Conservation (phyloP, 345 rosid species). For the Bruguiera sexangula region DNA sequence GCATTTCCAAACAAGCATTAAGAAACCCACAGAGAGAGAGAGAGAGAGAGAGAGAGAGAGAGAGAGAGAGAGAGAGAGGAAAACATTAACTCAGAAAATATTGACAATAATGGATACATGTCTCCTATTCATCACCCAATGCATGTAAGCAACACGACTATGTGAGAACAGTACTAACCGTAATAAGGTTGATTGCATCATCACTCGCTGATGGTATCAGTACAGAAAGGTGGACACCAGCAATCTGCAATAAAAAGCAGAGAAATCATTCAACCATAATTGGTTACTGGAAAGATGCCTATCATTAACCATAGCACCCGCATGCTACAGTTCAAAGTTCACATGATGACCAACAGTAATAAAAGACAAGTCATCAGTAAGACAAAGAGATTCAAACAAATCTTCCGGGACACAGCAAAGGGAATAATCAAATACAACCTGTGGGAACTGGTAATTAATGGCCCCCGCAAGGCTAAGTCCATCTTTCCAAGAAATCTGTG, state of each 20-base stretch:
- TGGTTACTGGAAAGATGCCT: no score
- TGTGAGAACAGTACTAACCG: slow-evolving; percentile 31
- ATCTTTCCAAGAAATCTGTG: slow-evolving; percentile 68
- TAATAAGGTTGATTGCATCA: slow-evolving; percentile 61
- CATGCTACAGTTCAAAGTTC: background rate
- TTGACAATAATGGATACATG: no score
- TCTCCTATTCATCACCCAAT: background rate
- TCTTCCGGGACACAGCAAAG: background rate
- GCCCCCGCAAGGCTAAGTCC: slow-evolving; percentile 82
- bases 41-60: background rate
- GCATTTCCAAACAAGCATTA: slow-evolving; percentile 14
- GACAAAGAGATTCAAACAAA: background rate
- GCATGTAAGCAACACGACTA: background rate
- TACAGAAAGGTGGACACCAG: slow-evolving; percentile 49
- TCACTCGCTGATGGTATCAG: slow-evolving; percentile 63
- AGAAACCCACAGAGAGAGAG: background rate
- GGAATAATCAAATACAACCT: slow-evolving; percentile 6
- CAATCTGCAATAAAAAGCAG: slow-evolving; percentile 43
- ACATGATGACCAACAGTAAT: background rate
- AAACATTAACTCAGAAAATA: background rate
- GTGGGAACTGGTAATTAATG: slow-evolving; percentile 76
- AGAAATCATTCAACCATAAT: background rate
- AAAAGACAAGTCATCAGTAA: background rate
- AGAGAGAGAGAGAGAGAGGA: background rate
- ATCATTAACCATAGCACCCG: no score